Percentiles rank a stretch among this genome's conserved stretches.
phyloP scores from a whole-genome alignment of 2,329 filamentous ascomycete species.

The Calonectria pseudoturangicola region DNA sequence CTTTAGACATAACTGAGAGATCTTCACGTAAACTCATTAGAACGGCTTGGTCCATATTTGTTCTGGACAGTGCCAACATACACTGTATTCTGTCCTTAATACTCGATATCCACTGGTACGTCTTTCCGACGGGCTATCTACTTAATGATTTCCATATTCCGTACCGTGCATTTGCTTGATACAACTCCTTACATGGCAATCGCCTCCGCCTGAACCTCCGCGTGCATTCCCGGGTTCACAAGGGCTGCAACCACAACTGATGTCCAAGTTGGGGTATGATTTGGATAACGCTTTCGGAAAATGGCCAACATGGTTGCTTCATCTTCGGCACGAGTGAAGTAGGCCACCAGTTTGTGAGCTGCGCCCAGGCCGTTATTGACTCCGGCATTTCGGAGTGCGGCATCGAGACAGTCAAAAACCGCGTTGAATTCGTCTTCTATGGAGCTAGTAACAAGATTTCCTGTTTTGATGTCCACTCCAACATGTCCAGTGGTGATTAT shows the following conservation, averaged over 20 bases:
- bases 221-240: conserved; percentile 44
- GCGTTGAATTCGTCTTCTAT: conserved; percentile 43
- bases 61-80: no score
- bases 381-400: conserved; percentile 43
- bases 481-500: conserved; percentile 44
- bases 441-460: conserved; percentile 39
- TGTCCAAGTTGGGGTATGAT: conserved; percentile 42
- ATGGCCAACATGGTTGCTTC: conserved; percentile 39
- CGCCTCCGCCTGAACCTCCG: conserved; percentile 45
- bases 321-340: conserved; percentile 42
- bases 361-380: conserved; percentile 37
- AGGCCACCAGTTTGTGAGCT: conserved; percentile 45
- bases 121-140: no score
- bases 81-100: no score
- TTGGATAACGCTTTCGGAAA: conserved; percentile 38
- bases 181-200: conserved; percentile 24
- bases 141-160: background rate
- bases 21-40: no score
- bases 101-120: no score
- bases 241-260: conserved; percentile 44
- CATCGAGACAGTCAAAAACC: conserved; percentile 44
- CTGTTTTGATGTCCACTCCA: conserved; percentile 43
- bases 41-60: no score
- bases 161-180: background rate
- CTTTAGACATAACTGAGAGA: no score